These are phyloP conservation scores for Pichia sp. DNA, from an alignment of 1,139 yeast species.

Conservation along the genomic window DNA sequence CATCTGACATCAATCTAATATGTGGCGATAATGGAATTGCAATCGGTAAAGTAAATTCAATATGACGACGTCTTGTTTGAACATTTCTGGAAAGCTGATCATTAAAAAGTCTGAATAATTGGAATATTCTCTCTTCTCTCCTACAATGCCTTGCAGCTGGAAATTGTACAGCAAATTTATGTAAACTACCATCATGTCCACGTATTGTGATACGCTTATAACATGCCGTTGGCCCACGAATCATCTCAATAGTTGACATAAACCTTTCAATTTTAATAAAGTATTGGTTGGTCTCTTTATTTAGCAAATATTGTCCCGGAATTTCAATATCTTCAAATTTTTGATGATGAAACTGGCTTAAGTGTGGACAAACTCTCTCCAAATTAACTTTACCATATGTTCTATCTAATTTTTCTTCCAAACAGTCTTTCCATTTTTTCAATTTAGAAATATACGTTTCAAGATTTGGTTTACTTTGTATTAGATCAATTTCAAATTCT, in stretches of 20 bases:
- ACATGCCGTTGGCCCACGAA: conserved; percentile 89
- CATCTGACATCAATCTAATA: conserved; percentile 84
- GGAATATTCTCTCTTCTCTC: conserved; percentile 91
- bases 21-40: conserved; percentile 96
- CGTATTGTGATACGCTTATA: conserved; percentile 83
- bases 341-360: conserved; percentile 96
- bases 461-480: conserved; percentile 78
- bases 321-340: conserved; percentile 96
- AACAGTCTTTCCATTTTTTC: conserved; percentile 86
- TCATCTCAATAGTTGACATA: conserved; percentile 80
- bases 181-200: conserved; percentile 89
- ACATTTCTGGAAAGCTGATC: conserved; percentile 75
- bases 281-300: conserved; percentile 73
- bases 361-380: conserved; percentile 88
- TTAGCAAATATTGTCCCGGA: conserved; percentile 89
- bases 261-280: conserved; percentile 91
- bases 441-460: conserved; percentile 79
- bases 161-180: conserved; percentile 91
- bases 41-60: conserved; percentile 80
- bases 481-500: conserved; percentile 89
- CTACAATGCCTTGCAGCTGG: conserved; percentile 98
- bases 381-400: conserved; percentile 69
- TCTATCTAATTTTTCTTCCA: conserved; percentile 87
- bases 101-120: conserved; percentile 80
- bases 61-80: conserved; percentile 79